phyloP scores from a whole-genome alignment of 768 basidiomycete genomes.

The Suillus fuscotomentosus region DNA sequence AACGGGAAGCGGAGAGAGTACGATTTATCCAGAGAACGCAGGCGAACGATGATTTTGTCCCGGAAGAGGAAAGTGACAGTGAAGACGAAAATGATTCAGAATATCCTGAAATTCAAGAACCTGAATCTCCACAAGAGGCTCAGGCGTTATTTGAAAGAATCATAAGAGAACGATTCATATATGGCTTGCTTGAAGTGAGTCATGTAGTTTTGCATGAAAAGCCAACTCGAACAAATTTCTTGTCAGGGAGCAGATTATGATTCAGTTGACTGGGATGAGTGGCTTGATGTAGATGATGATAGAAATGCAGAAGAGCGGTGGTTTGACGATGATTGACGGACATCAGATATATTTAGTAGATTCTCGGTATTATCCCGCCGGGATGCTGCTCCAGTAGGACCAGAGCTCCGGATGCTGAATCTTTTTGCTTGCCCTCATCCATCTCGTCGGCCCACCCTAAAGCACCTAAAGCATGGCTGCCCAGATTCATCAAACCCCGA shows the following conservation, averaged over 20 bases:
- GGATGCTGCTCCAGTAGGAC: slow-evolving; percentile 5
- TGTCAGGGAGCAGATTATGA: slow-evolving; percentile 68
- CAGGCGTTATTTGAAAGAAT: slow-evolving; percentile 54
- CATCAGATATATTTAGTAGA: slow-evolving; percentile 14
- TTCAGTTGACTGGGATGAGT: slow-evolving; percentile 72
- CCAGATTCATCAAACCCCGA: slow-evolving; percentile 9
- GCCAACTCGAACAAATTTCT: slow-evolving; percentile 7
- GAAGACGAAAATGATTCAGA: slow-evolving; percentile 24
- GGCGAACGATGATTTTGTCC: slow-evolving; percentile 47
- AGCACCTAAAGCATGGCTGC: slow-evolving; percentile 25
- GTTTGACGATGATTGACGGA: slow-evolving; percentile 55
- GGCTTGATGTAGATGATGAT: slow-evolving; percentile 58
- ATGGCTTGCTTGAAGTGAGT: slow-evolving; percentile 70
- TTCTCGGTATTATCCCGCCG: slow-evolving; percentile 12
- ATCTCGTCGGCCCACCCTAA: slow-evolving; percentile 40
- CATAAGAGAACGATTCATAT: slow-evolving; percentile 71
- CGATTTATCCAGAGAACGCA: slow-evolving; percentile 44
- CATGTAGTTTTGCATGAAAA: background rate
- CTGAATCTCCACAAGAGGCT: slow-evolving; percentile 50
- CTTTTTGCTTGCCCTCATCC: slow-evolving; percentile 40
- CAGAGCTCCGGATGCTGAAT: slow-evolving; percentile 1
- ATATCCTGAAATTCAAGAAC: slow-evolving; percentile 12
- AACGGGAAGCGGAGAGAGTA: slow-evolving; percentile 65
- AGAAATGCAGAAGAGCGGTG: slow-evolving; percentile 65
- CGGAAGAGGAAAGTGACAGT: slow-evolving; percentile 64